Evolutionary conservation across 352 stramenopile species (phyloP), one percentile per base, ranked within the genome.

Genomic region (Globisporangium emineosum): DNA sequence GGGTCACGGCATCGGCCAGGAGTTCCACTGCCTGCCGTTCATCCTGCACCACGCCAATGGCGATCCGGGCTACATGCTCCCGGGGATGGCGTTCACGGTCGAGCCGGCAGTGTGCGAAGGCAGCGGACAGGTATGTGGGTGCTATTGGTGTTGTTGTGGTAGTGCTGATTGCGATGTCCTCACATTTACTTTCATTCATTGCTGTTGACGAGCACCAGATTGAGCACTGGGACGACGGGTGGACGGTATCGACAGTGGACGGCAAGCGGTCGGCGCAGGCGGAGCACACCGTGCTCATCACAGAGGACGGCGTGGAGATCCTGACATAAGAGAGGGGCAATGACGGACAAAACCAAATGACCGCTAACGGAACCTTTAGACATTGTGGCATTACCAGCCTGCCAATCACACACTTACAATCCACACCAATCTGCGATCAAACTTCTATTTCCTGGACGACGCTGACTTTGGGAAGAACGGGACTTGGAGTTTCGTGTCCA

Each of bases 1-100:
- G 35, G 97, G 97, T 13, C 98, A 99, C 77, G 98, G 98, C 42
- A 98, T 99, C 60, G 89, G 93, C 40, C 72, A 88, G 35, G 86
- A 96, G 51, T 99, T 99, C 65, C 97, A 99, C 74, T 96, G 83
- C 71, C 70, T 96, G 61, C 97, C 97, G 10, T 98, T 98, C 77
- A 97, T 99, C 57, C 68, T 97, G 49, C 93, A 98, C 71, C 86
- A 96, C 64, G 72, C 75, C 37, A 98, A 98, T 66, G 71, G 78
- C 27, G 83, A 84, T 69, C 84, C 77, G n/a, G 88, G 80, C 21
- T 66, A 86, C 54, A 93, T 96, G 79, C 71, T 93, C 33, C 81
- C 86, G 0, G 97, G 97, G 27, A 98, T 99, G 96, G 94, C 98
- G 25, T 99, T 99, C 80, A 99, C 98, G 0, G 98, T 99, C 67